phyloP scores from a whole-genome alignment of 768 basidiomycete genomes.

The Boletus vinaceobasis region DNA sequence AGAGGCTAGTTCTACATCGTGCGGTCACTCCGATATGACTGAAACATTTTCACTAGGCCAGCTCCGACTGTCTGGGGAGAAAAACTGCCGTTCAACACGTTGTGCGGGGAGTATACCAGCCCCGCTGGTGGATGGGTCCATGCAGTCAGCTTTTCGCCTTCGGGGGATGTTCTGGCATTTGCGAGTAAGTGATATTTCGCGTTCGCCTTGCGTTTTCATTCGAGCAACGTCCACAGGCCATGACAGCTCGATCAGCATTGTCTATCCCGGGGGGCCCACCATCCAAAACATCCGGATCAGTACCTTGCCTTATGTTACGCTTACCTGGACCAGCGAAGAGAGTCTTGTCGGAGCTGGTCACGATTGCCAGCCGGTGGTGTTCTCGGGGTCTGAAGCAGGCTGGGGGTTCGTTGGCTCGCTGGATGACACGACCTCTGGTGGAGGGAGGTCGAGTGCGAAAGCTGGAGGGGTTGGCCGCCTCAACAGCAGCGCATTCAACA shows the following conservation, averaged over 20 bases:
- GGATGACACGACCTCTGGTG: conserved; percentile 63
- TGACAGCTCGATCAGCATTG: conserved; percentile 89
- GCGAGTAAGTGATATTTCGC: conserved; percentile 60
- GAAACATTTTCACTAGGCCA: conserved; percentile 51
- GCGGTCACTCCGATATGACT: neutral
- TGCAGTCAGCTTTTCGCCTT: conserved; percentile 91
- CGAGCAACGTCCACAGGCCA: conserved; percentile 59
- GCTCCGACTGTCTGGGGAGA: conserved; percentile 94
- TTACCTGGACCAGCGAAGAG: conserved; percentile 83
- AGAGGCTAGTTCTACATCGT: conserved; percentile 53
- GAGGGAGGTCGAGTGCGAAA: conserved; percentile 40
- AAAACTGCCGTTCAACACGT: conserved; percentile 94
- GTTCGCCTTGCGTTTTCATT: neutral
- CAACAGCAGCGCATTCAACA: conserved; percentile 90
- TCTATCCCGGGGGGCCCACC: conserved; percentile 79
- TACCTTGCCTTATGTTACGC: conserved; percentile 77
- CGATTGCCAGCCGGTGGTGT: conserved; percentile 93
- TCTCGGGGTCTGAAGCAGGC: conserved; percentile 67
- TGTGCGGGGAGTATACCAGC: conserved; percentile 90
- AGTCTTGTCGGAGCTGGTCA: conserved; percentile 90
- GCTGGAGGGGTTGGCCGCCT: conserved; percentile 62
- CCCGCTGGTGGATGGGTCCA: conserved; percentile 98
- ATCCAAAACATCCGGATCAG: conserved; percentile 72
- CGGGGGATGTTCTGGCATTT: conserved; percentile 92
- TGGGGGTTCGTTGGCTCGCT: conserved; percentile 82